Evolutionary conservation across 1,284 basidiomycete species (phyloP).

Genomic region (Naganishia cerealis): DNA sequence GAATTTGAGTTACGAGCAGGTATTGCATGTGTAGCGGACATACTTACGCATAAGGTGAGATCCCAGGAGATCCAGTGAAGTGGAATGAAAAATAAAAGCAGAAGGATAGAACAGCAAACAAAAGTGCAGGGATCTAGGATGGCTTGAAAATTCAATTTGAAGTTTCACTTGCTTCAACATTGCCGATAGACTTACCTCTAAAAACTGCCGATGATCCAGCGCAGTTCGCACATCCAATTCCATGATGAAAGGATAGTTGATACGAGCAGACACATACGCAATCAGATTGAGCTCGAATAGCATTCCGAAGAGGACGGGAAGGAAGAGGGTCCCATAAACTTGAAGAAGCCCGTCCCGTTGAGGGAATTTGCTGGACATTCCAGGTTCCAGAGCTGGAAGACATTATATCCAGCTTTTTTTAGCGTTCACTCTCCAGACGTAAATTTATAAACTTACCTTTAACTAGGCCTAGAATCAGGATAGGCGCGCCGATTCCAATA

Average conservation of each 20-base stretch:
- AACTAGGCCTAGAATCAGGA: conserved; percentile 67
- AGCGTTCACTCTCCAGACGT: neutral
- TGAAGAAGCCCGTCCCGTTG: conserved; percentile 73
- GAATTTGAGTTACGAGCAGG: conserved; percentile 1
- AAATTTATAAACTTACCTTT: conserved; percentile 59
- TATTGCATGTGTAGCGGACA: neutral
- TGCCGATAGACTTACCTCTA: conserved; percentile 61
- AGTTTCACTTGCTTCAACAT: neutral
- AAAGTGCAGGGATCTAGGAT: conserved; percentile 66
- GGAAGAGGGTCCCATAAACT: conserved; percentile 73
- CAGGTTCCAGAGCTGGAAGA: conserved; percentile 54
- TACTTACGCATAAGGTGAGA: conserved; percentile 57
- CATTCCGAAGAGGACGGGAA: conserved; percentile 75
- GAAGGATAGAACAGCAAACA: conserved; percentile 73
- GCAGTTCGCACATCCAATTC: conserved; percentile 74
- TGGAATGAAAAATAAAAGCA: conserved; percentile 83
- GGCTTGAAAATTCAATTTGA: conserved; percentile 7
- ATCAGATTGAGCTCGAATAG: conserved; percentile 78
- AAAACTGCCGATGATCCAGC: conserved; percentile 77
- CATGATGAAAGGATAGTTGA: conserved; percentile 92
- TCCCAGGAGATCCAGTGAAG: conserved; percentile 59
- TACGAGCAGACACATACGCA: conserved; percentile 60
- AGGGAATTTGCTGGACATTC: conserved; percentile 64
- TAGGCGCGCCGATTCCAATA: conserved; percentile 77
- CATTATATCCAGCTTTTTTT: neutral